Evolutionary conservation across 495 filamentous ascomycete species (phyloP).

Genomic region (Staphylotrichum longicolle): DNA sequence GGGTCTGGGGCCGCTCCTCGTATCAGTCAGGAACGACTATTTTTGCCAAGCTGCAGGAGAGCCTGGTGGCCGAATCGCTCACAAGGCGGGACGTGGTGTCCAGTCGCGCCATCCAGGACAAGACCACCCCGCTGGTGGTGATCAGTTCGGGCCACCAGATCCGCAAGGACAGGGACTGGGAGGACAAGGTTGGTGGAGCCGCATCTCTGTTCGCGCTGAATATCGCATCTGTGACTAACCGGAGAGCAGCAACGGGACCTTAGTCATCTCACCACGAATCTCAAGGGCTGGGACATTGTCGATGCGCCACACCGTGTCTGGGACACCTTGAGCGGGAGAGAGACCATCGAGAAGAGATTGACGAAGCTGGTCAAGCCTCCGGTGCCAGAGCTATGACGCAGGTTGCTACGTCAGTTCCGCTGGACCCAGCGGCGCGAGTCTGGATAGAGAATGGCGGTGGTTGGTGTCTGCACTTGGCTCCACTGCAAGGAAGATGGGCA

Average conservation of each 20-base stretch:
- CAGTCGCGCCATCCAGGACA: constrained; percentile 71
- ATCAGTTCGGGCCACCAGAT: constrained; percentile 69
- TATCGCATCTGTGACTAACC: constrained; percentile 8
- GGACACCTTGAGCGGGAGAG: constrained; percentile 63
- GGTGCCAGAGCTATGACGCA: constrained; percentile 9
- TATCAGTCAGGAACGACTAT: constrained; percentile 78
- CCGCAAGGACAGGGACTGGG: constrained; percentile 65
- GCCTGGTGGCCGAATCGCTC: constrained; percentile 76
- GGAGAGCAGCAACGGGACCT: constrained; percentile 68
- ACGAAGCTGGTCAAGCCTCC: constrained; percentile 48
- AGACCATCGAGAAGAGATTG: constrained; percentile 55
- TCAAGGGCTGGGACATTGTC: constrained; percentile 84
- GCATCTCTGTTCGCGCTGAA: not conserved
- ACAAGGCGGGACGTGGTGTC: constrained; percentile 76
- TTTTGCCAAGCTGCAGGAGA: constrained; percentile 90
- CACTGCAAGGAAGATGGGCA: not conserved
- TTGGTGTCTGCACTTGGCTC: not conserved
- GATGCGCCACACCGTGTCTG: constrained; percentile 87
- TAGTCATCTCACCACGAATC: constrained; percentile 69
- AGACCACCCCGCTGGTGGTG: constrained; percentile 70
- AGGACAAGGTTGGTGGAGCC: constrained; percentile 46
- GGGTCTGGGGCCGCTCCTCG: constrained; percentile 72
- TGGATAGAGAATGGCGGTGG: not conserved
- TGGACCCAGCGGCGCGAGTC: too few relatives aligned
- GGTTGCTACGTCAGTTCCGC: too few relatives aligned